Percentiles rank a stretch among this genome's conserved stretches.
Conservation (phyloP, 257 asterid species). For the Primulina tabacum region DNA sequence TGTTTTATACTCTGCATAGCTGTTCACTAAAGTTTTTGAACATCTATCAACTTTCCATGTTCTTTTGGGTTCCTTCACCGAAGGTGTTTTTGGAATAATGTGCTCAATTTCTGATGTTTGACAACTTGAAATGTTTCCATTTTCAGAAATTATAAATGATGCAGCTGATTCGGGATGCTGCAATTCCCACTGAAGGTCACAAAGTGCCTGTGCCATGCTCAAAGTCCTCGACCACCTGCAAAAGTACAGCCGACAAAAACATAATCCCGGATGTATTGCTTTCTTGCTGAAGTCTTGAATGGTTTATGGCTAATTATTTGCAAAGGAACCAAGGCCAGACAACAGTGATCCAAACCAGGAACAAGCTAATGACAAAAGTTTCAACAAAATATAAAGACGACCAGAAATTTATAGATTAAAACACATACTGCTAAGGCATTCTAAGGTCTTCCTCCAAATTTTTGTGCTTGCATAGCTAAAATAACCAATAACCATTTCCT, state of each 20-base stretch:
- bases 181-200: conserved; percentile 74
- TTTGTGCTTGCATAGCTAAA: background rate
- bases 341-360: too few species aligned
- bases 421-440: background rate
- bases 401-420: too few species aligned
- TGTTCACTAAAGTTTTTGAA: conserved; percentile 26
- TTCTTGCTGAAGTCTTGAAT: too few species aligned
- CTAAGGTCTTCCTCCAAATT: background rate
- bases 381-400: too few species aligned
- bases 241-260: background rate
- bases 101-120: conserved; percentile 25
- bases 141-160: conserved; percentile 23
- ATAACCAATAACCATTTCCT: too few species aligned
- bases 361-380: too few species aligned
- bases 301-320: too few species aligned
- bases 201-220: conserved; percentile 78
- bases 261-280: too few species aligned
- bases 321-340: too few species aligned
- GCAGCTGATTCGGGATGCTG: conserved; percentile 27
- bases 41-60: conserved; percentile 24
- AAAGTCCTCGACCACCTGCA: conserved; percentile 83
- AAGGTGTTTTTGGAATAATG: conserved; percentile 56
- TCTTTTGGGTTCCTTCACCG: conserved; percentile 50
- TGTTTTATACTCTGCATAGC: conserved; percentile 22
- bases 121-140: conserved; percentile 24